Evolutionary conservation across 2,329 filamentous ascomycete species (phyloP), one percentile per base, ranked within the genome.

Genomic region (Colletotrichum sp.): DNA sequence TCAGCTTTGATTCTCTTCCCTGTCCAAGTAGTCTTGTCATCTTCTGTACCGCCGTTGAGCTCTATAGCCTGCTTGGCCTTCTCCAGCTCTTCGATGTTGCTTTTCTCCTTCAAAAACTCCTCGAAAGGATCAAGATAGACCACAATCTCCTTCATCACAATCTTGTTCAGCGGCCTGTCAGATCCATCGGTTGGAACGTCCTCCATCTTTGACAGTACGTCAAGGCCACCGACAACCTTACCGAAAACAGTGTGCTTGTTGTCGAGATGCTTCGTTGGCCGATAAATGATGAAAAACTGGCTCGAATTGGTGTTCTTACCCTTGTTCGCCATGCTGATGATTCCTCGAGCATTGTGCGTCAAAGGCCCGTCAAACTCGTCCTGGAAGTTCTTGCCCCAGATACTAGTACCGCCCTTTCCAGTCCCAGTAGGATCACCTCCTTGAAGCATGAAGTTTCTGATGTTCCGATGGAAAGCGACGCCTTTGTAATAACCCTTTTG

Each of bases 181-280:
- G 88, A 91, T n/a, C 92, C 91, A 79, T 96, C 95, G 0, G 93
- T 94, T 3, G 94, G 92, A 19, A 93, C 91, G 13, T 91, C 90
- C 85, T 99, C 97, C 86, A 99, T 92, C 74, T 91, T 91, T 77
- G 90, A 89, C 16, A 99, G 87, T 0, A 93, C 91, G 60, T 94
- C 92, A 71, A 93, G 81, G 1, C 94, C 96, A 32, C 94, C 95
- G 2, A 98, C 94, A 1, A 98, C 92, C 48, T 93, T 92, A 3
- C 94, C 97, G 81, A 99, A 99, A 55, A 99, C 94, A n/a, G 97
- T 98, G 85, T 99, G 97, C 82, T 99, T 99, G 75, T 93, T 91
- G 84, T 99, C 95, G 1, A 99, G 90, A 85, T 99, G 97, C 78
- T 94, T 93, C 0, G 93, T 92, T 1, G 94, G 89, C 67, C 95